These are phyloP conservation scores for Pleurotus ostreatus DNA, from an alignment of 768 basidiomycete genomes.

Conservation along the genomic window DNA sequence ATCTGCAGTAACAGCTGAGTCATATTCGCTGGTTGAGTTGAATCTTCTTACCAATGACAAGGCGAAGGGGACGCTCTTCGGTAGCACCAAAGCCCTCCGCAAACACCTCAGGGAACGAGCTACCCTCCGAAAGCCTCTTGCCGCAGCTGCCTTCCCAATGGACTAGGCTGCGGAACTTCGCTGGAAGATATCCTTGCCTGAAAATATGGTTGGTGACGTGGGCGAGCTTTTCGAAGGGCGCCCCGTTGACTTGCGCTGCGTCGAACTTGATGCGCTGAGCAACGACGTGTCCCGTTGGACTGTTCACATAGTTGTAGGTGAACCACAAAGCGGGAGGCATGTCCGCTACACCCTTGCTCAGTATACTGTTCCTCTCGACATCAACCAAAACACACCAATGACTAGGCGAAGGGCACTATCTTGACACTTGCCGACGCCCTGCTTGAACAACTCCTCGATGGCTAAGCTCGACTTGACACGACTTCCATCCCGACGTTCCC, in stretches of 20 bases:
- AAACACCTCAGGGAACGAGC: conserved; percentile 22
- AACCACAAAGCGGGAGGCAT: conserved; percentile 38
- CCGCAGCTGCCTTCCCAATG: conserved; percentile 39
- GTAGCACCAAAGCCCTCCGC: conserved; percentile 25
- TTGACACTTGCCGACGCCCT: conserved; percentile 38
- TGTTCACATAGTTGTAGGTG: conserved; percentile 35
- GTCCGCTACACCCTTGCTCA: conserved; percentile 29
- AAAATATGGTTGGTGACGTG: conserved; percentile 48
- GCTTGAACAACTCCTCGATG: conserved; percentile 30
- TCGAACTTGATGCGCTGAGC: conserved; percentile 42
- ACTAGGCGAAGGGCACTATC: conserved; percentile 41
- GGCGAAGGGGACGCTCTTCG: conserved; percentile 31
- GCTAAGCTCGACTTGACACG: conserved; percentile 29
- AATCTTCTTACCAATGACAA: conserved; percentile 29
- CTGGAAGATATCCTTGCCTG: conserved; percentile 30
- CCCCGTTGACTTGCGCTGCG: conserved; percentile 11
- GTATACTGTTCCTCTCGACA: background rate
- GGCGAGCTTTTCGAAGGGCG: conserved; percentile 35
- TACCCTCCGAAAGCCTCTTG: conserved; percentile 23
- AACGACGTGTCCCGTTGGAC: conserved; percentile 23
- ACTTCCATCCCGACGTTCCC: conserved; percentile 36
- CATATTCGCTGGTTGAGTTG: background rate
- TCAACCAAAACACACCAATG: conserved; percentile 31
- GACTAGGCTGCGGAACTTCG: conserved; percentile 31
- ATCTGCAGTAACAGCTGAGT: background rate